Evolutionary conservation across 495 filamentous ascomycete species (phyloP), one percentile per base, ranked within the genome.

Genomic region (Annulohypoxylon bovei): DNA sequence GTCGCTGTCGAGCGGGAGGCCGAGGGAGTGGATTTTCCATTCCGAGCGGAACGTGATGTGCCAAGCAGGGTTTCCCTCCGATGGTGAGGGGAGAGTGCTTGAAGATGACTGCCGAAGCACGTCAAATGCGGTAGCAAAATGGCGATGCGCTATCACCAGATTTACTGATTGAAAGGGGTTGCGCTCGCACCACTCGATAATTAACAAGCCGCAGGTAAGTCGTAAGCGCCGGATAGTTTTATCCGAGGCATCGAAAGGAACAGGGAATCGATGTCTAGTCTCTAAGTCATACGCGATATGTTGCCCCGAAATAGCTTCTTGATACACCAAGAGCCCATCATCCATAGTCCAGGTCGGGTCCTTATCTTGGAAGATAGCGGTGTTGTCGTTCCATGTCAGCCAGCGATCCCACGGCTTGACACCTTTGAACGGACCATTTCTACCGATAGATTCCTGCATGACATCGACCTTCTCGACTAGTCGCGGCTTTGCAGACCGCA

Each of bases 151-250:
- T 0, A 78, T 79, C 49, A 88, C 87, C 33, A 78, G 81, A 52
- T 90, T 88, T 7, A 88, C 75, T 79, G 84, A 84, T 77, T 88
- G 86, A 65, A 84, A 90, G 2, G 86, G 79, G 18, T 82, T 78
- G 0, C 75, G 76, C 71, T 91, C 87, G 54, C 88, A 88, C 90
- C 90, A 92, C 69, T 92, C 90, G 23, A 91, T 74, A 9, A 91
- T 72, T 2, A 92, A 77, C 16, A 90, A 77, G 2, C 81, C 80
- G 32, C 84, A 80, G 30, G 86, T 82, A 25, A 92, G 75, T 1
- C 89, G 82, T 4, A 90, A 71, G 42, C 89, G 84, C 7, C 90
- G 83, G 5, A 91, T 77, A 22, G 87, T 83, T 64, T 83, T 91
- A 4, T 80, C 82, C 11, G 75, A 70, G 4, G 82, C 77, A 42